Conservation (phyloP, 176 grass and related monocot genomes). For the Luzula sylvatica region DNA sequence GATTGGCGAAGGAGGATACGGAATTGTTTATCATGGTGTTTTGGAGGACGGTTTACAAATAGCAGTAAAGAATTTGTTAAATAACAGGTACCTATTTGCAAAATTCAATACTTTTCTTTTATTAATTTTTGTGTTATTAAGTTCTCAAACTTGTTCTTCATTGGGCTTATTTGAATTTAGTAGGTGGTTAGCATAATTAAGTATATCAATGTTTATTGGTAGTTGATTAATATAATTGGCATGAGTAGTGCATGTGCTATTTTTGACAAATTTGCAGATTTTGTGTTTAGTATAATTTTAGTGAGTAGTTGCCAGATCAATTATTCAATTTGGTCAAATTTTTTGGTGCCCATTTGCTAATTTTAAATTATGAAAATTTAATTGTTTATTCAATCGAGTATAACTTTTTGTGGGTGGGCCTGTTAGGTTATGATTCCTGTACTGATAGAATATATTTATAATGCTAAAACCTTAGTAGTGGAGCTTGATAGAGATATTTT, state of each 20-base stretch:
- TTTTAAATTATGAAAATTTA: too few relatives aligned
- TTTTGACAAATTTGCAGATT: too few relatives aligned
- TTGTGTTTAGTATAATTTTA: neutral
- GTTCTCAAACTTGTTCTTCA: too few relatives aligned
- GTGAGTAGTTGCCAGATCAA: constrained; percentile 23
- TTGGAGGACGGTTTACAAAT: constrained; percentile 69
- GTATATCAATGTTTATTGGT: constrained; percentile 14
- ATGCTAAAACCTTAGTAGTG: too few relatives aligned
- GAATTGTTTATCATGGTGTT: constrained; percentile 85
- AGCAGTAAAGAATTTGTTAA: constrained; percentile 86
- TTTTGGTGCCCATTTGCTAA: neutral
- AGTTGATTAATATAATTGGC: neutral
- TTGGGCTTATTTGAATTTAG: neutral
- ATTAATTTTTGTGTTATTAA: constrained; percentile 1
- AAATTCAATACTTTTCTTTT: constrained; percentile 10
- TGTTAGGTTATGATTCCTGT: too few relatives aligned
- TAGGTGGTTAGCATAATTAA: constrained; percentile 12
- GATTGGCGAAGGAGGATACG: constrained; percentile 91
- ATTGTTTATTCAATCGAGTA: too few relatives aligned
- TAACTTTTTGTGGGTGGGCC: too few relatives aligned
- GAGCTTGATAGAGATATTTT: too few relatives aligned
- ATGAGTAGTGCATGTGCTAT: too few relatives aligned
- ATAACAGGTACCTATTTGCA: constrained; percentile 58
- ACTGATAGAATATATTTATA: too few relatives aligned
- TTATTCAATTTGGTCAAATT: constrained; percentile 11